Base-by-base conservation (phyloP, 1,139 yeast species). In the Kluyveromyces marxianus region DNA sequence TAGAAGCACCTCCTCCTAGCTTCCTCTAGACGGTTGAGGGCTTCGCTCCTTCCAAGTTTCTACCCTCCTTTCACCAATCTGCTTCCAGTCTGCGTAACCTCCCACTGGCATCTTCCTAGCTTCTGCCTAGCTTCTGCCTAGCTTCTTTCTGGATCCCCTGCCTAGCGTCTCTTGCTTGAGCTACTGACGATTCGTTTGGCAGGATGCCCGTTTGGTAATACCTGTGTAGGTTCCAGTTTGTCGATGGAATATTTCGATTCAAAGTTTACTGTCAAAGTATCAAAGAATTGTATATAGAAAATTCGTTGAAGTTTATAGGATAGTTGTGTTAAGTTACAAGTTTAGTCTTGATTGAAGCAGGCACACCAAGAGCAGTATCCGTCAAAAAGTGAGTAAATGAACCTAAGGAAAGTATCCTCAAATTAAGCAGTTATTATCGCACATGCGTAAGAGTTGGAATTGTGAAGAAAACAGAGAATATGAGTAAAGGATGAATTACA, bases 311-410 rank as follows among this genome's bases (percentile, higher is more conserved):
- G 26, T 35, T 35, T 35, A 8, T 14, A 36, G 21, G 25, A 24
- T 7, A 36, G 25, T 28, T 4, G 28, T 25, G n/a, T 3, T 14
- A 7, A 24, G 32, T 6, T 4, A 26, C 29, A 3, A 24, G 39
- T n/a, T 32, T 28, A 27, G 7, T 21, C 3, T 27, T 5, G 27
- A 6, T 21, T 14, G 3, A 24, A 34, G 21, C 7, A 40, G 27
- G 35, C 32, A 31, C 28, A 40, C 38, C 37, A 40, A 40, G 43
- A 40, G 25, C 43, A 40, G 43, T 40, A 40, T 34, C 43, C 43
- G 43, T 38, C 43, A 40, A 47, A 46, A 42, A 47, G 49, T 47
- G 45, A 42, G 49, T 47, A 39, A 35, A 30, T n/a, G 35, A 46
- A 24, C 31, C 39, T 24, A 14, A 35, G 8, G 26, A 27, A n/a